Evolutionary conservation across 2,329 filamentous ascomycete species (phyloP), one percentile per base, ranked within the genome.

Genomic region (Ilyonectria sp.): DNA sequence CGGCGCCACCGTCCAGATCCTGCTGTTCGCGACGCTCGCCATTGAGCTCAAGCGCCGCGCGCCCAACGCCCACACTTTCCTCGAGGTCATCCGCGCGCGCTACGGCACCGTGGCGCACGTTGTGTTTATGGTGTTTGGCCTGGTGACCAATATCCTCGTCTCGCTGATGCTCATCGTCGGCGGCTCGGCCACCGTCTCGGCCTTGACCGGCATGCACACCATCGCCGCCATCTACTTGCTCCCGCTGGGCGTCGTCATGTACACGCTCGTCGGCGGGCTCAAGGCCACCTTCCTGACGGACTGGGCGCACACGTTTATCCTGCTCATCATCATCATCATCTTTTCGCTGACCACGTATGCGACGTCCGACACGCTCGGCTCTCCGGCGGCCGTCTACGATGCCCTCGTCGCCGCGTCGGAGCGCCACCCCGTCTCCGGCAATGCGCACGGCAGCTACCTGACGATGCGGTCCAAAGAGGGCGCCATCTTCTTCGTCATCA

Each of bases 401-500:
- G 86, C 93, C 1, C 84, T 97, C 3, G 86, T 92, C 0, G 85
- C 91, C 52, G 93, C 93, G 0, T 88, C 93, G 0, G 80, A 86
- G 4, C 79, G 82, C 6, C 93, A 96, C 72, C 94, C 94, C 0
- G 92, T 97, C 1, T 87, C 88, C 0, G 94, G 94, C 9, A 97
- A 97, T 78, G 87, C 90, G 0, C 87, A 90, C 8, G 94, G 94
- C 15, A 94, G 91, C 75, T 97, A 97, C 74, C 83, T 97, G 17
- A 97, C 94, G 0, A 97, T 97, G 94, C 85, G 88, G 15, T 80
- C 79, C 1, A 73, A 72, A 4, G 91, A 95, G 74, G 94, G 94
- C 6, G 93, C 89, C 46, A 93, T 96, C 67, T 97, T 97, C 85
- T 97, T 97, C 80, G 90, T 97, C 43, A 97, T 97, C 82, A 97